Evolutionary conservation across 2,329 filamentous ascomycete genomes (phyloP).

Genomic region (Beauveria sp.): DNA sequence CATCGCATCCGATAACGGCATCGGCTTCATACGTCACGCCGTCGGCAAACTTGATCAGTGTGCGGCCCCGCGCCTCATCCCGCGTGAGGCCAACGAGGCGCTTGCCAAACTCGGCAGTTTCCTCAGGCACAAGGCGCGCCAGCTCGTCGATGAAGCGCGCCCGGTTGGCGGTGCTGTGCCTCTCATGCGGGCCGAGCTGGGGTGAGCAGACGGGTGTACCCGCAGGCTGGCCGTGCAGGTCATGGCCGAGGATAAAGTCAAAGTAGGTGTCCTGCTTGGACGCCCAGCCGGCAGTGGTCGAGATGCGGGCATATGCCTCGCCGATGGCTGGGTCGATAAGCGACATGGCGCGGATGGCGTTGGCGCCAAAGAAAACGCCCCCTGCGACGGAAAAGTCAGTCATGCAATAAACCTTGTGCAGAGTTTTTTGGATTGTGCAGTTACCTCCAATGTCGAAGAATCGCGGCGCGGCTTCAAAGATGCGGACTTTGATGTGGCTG

Average conservation of each 20-base stretch:
- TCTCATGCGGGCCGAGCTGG: slow-evolving; percentile 16
- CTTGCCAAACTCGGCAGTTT: slow-evolving; percentile 26
- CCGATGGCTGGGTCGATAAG: slow-evolving; percentile 27
- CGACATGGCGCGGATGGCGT: slow-evolving; percentile 34
- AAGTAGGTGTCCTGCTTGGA: slow-evolving; percentile 17
- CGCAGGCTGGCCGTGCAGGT: background rate
- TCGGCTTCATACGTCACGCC: slow-evolving; percentile 30
- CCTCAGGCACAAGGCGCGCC: slow-evolving; percentile 28
- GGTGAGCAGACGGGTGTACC: slow-evolving; percentile 1
- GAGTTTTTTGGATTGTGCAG: too few species aligned
- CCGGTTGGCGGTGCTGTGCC: slow-evolving; percentile 26
- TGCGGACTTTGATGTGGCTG: slow-evolving; percentile 27
- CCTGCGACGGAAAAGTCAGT: slow-evolving; percentile 18
- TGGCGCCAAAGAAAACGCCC: slow-evolving; percentile 38
- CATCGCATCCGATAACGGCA: slow-evolving; percentile 52
- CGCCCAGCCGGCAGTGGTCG: slow-evolving; percentile 21
- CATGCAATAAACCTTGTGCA: too few species aligned
- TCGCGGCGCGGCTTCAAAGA: slow-evolving; percentile 9
- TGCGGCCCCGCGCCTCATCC: slow-evolving; percentile 14
- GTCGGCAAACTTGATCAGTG: slow-evolving; percentile 30
- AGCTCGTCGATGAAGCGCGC: slow-evolving; percentile 34
- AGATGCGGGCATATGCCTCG: slow-evolving; percentile 21
- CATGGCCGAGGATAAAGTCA: slow-evolving; percentile 14
- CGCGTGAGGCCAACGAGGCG: slow-evolving; percentile 24
- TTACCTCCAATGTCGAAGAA: slow-evolving; percentile 9